Conservation (phyloP, 2,329 filamentous ascomycete genomes). For the Pseudocercospora cruenta region DNA sequence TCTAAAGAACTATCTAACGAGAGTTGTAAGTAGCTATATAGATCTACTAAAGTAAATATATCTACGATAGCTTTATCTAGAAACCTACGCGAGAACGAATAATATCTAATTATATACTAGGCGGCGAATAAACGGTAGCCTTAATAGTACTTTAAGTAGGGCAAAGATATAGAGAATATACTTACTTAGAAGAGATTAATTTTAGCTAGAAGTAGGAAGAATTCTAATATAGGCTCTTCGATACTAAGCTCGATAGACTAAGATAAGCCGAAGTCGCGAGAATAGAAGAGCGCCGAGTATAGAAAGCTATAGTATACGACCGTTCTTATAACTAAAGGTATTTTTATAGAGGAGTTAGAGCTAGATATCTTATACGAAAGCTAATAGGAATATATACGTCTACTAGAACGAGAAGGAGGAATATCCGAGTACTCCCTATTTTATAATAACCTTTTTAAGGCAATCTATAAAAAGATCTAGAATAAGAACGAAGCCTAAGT, state of each 20-base stretch:
- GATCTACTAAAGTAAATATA: background rate
- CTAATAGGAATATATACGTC: too few relatives aligned
- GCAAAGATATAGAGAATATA: conserved; percentile 1
- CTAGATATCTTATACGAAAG: too few relatives aligned
- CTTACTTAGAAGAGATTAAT: conserved; percentile 1
- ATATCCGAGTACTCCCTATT: too few relatives aligned
- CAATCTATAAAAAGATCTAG: too few relatives aligned
- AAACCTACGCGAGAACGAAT: background rate
- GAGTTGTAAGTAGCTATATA: background rate
- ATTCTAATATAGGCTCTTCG: background rate
- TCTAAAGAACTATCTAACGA: background rate
- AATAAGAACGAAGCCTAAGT: too few relatives aligned
- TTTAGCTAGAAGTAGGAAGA: background rate
- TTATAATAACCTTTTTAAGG: too few relatives aligned
- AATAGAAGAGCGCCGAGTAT: conserved; percentile 7
- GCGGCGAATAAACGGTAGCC: conserved; percentile 9
- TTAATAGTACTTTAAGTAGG: background rate
- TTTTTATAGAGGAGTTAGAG: too few relatives aligned
- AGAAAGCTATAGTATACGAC: background rate
- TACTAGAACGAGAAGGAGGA: too few relatives aligned
- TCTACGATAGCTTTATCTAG: background rate
- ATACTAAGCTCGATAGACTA: background rate
- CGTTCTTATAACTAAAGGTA: background rate
- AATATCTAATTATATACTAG: conserved; percentile 16
- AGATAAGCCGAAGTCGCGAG: background rate